Evolutionary conservation across 495 filamentous ascomycete genomes (phyloP).

Genomic region (Pyronema domesticum): DNA sequence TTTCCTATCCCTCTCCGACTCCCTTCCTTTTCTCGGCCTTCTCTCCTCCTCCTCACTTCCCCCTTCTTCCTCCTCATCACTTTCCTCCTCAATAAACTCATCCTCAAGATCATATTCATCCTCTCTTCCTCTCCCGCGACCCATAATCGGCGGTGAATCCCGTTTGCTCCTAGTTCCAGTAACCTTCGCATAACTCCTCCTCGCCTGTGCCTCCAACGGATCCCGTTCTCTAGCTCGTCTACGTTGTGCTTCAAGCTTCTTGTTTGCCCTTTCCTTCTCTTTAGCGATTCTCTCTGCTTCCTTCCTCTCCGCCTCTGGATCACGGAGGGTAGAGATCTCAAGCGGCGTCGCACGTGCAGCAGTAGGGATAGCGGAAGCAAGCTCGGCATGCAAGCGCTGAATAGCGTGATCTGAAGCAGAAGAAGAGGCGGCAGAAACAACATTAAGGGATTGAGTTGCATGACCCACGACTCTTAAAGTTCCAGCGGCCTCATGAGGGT

Average conservation of each 20-base stretch:
- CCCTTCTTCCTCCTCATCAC: conserved; percentile 40
- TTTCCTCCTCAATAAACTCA: conserved; percentile 31
- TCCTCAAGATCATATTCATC: conserved; percentile 52
- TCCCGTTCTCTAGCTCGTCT: conserved; percentile 29
- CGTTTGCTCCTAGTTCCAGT: conserved; percentile 33
- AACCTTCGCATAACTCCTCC: conserved; percentile 27
- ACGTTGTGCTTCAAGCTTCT: conserved; percentile 35
- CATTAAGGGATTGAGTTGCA: conserved; percentile 42
- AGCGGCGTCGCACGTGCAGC: conserved; percentile 39
- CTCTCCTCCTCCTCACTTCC: conserved; percentile 34
- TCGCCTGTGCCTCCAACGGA: conserved; percentile 23
- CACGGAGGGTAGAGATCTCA: conserved; percentile 37
- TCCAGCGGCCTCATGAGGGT: conserved; percentile 38
- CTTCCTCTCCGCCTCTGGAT: conserved; percentile 46
- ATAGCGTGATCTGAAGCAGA: conserved; percentile 47
- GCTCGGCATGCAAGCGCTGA: conserved; percentile 42
- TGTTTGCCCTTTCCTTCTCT: conserved; percentile 35
- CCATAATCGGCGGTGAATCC: conserved; percentile 38
- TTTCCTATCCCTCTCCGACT: conserved; percentile 9
- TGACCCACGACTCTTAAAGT: conserved; percentile 49
- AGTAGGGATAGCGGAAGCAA: conserved; percentile 40
- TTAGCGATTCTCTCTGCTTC: conserved; percentile 44
- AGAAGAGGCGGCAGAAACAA: conserved; percentile 35
- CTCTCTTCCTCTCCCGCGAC: conserved; percentile 36
- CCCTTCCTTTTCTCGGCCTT: not conserved